Evolutionary conservation across 140 eudicot species (phyloP).

Genomic region (Ambrosia hybrid): DNA sequence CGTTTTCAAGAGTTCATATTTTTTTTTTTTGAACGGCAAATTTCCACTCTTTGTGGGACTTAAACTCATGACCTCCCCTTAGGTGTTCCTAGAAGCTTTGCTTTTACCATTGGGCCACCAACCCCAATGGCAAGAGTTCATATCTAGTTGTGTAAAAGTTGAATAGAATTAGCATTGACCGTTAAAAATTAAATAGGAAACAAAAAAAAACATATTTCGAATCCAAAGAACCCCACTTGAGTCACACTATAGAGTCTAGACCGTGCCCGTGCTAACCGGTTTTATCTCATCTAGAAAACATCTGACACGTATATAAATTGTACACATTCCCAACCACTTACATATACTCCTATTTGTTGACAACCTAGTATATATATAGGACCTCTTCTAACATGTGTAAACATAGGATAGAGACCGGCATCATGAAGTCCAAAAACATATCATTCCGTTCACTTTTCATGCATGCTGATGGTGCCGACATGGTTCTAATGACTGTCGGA

Average conservation of each 20-base stretch:
- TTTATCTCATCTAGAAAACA: not conserved
- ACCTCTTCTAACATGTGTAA: slow-evolving; percentile 18
- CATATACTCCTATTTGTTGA: not conserved
- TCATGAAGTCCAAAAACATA: slow-evolving; percentile 16
- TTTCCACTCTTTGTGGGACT: too few relatives aligned
- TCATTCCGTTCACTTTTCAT: slow-evolving; percentile 60
- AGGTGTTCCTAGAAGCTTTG: too few relatives aligned
- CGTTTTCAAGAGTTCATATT: too few relatives aligned
- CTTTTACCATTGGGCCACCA: too few relatives aligned
- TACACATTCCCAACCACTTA: not conserved
- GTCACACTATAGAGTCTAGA: not conserved
- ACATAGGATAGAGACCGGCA: slow-evolving; percentile 13
- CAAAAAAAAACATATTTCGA: not conserved
- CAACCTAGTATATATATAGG: not conserved
- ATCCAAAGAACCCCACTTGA: not conserved
- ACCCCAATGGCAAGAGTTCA: too few relatives aligned
- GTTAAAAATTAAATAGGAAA: too few relatives aligned
- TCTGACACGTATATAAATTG: not conserved
- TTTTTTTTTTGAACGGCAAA: too few relatives aligned
- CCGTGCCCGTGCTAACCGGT: not conserved
- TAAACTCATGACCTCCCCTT: too few relatives aligned
- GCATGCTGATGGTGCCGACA: slow-evolving; percentile 71
- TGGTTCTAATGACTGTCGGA: slow-evolving; percentile 60
- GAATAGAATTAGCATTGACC: too few relatives aligned
- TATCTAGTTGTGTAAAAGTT: too few relatives aligned